A percentile compares a stretch with the other conserved stretches of the same genome.
These are phyloP conservation scores for Salvia rosmarinus DNA, from an alignment of 257 asterid species.

Conservation along the genomic window DNA sequence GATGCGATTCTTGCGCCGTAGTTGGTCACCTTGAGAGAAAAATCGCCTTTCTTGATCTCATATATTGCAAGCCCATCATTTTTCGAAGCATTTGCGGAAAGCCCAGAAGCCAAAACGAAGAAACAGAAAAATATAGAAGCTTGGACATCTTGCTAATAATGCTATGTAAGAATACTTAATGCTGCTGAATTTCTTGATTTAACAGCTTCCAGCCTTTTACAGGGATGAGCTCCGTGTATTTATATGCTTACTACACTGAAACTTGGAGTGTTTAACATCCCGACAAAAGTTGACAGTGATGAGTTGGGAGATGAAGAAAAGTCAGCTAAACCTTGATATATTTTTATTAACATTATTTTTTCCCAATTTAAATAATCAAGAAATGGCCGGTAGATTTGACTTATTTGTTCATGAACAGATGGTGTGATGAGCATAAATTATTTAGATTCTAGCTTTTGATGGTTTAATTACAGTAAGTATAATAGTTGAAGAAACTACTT, in stretches of 20 bases:
- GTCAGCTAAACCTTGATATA: conserved; percentile 2
- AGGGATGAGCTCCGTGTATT: no score
- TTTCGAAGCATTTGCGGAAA: conserved; percentile 31
- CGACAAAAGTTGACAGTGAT: not conserved
- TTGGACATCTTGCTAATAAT: conserved; percentile 32
- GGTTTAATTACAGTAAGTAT: no score
- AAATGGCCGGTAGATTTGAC: conserved; percentile 32
- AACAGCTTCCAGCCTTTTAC: not conserved
- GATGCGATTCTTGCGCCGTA: conserved; percentile 83
- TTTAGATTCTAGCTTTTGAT: no score
- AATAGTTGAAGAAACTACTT: no score
- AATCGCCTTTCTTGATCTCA: conserved; percentile 60
- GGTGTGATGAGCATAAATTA: no score
- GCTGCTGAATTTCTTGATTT: not conserved
- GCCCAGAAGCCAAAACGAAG: conserved; percentile 33
- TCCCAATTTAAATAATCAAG: conserved; percentile 2
- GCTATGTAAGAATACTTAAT: no score
- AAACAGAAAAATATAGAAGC: conserved; percentile 33
- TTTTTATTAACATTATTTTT: not conserved
- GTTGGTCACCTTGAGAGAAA: conserved; percentile 65
- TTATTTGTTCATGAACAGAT: not conserved
- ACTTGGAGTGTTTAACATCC: not conserved
- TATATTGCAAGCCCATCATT: conserved; percentile 40
- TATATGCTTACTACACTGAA: no score
- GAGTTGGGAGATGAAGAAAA: conserved; percentile 27